A percentile compares a stretch with the other conserved stretches of the same genome.
Evolutionary conservation across 73 alveolate genomes (phyloP).

Genomic region (Paramecium primaurelia): DNA sequence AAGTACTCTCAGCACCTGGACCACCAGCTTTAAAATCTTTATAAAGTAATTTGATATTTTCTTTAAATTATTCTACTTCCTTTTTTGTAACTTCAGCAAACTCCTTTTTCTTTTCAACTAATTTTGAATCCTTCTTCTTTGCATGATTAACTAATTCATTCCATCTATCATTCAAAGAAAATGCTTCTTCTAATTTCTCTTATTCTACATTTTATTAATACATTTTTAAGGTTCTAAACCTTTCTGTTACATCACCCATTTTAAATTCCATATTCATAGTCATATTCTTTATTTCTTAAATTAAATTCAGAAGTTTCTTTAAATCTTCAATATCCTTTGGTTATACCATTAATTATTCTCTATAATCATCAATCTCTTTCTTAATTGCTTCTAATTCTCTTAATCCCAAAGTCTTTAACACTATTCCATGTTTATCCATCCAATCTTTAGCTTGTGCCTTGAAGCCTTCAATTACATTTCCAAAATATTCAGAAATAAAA

Average conservation of each 20-base stretch:
- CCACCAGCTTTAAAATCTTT: slow-evolving; percentile 89
- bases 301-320: slow-evolving; percentile 85
- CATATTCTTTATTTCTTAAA: slow-evolving; percentile 88
- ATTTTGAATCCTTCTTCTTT: slow-evolving; percentile 91
- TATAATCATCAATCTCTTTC: slow-evolving; percentile 81
- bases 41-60: slow-evolving; percentile 85
- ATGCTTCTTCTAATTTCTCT: slow-evolving; percentile 81
- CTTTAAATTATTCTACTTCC: slow-evolving; percentile 85
- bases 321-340: slow-evolving; percentile 90
- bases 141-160: slow-evolving; percentile 91
- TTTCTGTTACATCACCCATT: slow-evolving; percentile 93
- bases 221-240: slow-evolving; percentile 91
- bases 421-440: slow-evolving; percentile 85
- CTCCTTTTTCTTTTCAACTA: slow-evolving; percentile 86
- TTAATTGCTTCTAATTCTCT: slow-evolving; percentile 83
- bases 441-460: slow-evolving; percentile 75
- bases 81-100: slow-evolving; percentile 94
- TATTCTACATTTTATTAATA: slow-evolving; percentile 81
- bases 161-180: slow-evolving; percentile 85
- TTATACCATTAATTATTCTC: slow-evolving; percentile 77
- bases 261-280: slow-evolving; percentile 97
- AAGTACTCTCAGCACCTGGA: slow-evolving; percentile 90
- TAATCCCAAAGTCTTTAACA: slow-evolving; percentile 83
- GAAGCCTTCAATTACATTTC: slow-evolving; percentile 52
- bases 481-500: slow-evolving; percentile 64